phyloP scores from a whole-genome alignment of 495 filamentous ascomycete genomes.

The Penicillium ochrochloron region DNA sequence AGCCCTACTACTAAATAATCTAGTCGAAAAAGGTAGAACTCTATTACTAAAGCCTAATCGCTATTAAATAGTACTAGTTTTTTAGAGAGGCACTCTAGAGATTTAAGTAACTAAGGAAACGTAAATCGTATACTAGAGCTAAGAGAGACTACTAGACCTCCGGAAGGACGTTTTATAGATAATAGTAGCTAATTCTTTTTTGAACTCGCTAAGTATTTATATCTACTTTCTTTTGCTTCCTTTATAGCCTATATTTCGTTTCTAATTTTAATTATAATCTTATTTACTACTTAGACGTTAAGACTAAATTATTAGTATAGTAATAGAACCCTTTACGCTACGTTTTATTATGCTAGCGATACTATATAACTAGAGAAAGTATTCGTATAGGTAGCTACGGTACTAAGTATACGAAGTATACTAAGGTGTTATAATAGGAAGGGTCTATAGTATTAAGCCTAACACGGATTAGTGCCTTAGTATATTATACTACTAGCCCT shows the following conservation, averaged over 20 bases:
- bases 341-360: too few species aligned
- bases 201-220: neutral
- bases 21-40: conserved; percentile 3
- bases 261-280: neutral
- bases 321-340: conserved; percentile 14
- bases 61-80: neutral
- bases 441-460: too few species aligned
- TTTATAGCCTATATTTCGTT: neutral
- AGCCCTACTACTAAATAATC: neutral
- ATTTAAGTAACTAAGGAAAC: neutral
- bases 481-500: too few species aligned
- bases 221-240: neutral
- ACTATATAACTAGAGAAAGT: too few species aligned
- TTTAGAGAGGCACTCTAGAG: neutral
- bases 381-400: too few species aligned
- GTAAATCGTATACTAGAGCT: neutral
- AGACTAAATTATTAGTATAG: conserved; percentile 18
- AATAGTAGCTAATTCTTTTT: neutral
- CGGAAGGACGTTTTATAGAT: neutral
- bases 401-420: too few species aligned
- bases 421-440: too few species aligned
- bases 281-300: too few species aligned
- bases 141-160: neutral
- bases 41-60: conserved; percentile 1
- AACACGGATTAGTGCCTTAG: too few species aligned